Conservation (phyloP, 768 basidiomycete genomes). For the Dentipellis fragilis region DNA sequence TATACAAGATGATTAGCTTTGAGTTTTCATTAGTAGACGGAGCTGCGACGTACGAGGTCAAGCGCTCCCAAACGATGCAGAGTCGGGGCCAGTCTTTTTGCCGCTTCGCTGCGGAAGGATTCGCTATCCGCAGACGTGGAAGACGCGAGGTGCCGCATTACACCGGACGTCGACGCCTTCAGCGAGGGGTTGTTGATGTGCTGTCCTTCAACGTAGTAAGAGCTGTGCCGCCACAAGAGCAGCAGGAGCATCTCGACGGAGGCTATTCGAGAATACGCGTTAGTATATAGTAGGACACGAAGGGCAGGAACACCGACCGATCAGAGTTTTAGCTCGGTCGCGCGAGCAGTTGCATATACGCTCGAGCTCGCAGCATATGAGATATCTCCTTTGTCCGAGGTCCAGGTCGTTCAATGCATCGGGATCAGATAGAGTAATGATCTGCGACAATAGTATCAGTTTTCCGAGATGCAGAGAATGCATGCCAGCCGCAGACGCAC, state of each 20-base stretch:
- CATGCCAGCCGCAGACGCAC: conserved; percentile 24
- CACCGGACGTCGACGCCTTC: conserved; percentile 31
- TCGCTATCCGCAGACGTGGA: conserved; percentile 42
- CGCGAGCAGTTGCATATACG: conserved; percentile 30
- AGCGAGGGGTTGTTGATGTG: conserved; percentile 29
- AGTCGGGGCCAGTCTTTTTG: conserved; percentile 42
- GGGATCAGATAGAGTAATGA: conserved; percentile 41
- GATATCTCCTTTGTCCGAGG: conserved; percentile 52
- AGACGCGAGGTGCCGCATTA: conserved; percentile 43
- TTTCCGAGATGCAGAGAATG: background rate
- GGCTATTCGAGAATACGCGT: conserved; percentile 26
- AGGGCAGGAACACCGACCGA: conserved; percentile 33
- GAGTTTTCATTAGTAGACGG: no score
- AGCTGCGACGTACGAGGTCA: conserved; percentile 31
- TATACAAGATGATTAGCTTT: background rate
- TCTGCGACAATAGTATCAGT: conserved; percentile 20
- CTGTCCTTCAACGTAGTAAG: conserved; percentile 45
- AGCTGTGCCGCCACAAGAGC: conserved; percentile 72
- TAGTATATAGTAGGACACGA: background rate
- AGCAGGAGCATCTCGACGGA: conserved; percentile 72
- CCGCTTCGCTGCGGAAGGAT: conserved; percentile 47
- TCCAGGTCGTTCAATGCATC: conserved; percentile 58
- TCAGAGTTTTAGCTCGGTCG: conserved; percentile 39
- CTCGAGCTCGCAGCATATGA: conserved; percentile 56
- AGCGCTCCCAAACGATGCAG: conserved; percentile 45